phyloP scores from a whole-genome alignment of 2,329 filamentous ascomycete species.

The Coleophoma eucalyptorum region DNA sequence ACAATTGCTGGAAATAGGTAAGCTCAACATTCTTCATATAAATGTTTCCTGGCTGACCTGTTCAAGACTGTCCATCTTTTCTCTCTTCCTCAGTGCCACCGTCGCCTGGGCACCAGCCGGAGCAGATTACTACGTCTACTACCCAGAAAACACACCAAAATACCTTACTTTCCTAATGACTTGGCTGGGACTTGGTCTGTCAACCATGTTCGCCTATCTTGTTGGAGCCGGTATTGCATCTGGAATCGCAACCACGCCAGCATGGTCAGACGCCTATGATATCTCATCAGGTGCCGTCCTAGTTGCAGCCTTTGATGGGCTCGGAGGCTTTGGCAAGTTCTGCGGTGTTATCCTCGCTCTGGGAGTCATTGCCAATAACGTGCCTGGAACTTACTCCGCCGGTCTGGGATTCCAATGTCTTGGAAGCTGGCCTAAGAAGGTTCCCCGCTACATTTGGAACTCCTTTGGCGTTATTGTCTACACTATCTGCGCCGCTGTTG shows the following conservation, averaged over 20 bases:
- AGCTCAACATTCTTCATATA: no score
- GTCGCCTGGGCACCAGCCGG: slow-evolving; percentile 58
- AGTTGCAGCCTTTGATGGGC: slow-evolving; percentile 52
- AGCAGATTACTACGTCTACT: slow-evolving; percentile 65
- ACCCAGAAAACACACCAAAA: slow-evolving; percentile 37
- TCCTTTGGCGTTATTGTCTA: slow-evolving; percentile 8
- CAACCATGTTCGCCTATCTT: slow-evolving; percentile 55
- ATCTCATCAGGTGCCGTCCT: slow-evolving; percentile 59
- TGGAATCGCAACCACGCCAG: slow-evolving; percentile 43
- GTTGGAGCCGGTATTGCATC: slow-evolving; percentile 57
- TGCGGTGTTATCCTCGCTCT: slow-evolving; percentile 60
- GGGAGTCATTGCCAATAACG: slow-evolving; percentile 59
- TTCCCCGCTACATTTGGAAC: slow-evolving; percentile 53
- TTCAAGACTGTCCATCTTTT: slow-evolving; percentile 57
- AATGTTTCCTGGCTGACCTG: no score
- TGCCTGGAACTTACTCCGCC: slow-evolving; percentile 58
- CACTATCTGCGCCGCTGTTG: slow-evolving; percentile 32
- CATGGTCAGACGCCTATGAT: slow-evolving; percentile 54
- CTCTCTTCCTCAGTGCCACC: slow-evolving; percentile 57
- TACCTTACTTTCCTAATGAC: slow-evolving; percentile 51
- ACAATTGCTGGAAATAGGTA: slow-evolving; percentile 47
- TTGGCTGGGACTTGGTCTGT: slow-evolving; percentile 46
- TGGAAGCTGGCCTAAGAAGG: slow-evolving; percentile 47
- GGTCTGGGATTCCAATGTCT: slow-evolving; percentile 62
- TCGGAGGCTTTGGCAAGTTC: slow-evolving; percentile 60